Evolutionary conservation across 805 yeast genomes (phyloP), one percentile per base, ranked within the genome.

Genomic region (Candida palmyrensis): DNA sequence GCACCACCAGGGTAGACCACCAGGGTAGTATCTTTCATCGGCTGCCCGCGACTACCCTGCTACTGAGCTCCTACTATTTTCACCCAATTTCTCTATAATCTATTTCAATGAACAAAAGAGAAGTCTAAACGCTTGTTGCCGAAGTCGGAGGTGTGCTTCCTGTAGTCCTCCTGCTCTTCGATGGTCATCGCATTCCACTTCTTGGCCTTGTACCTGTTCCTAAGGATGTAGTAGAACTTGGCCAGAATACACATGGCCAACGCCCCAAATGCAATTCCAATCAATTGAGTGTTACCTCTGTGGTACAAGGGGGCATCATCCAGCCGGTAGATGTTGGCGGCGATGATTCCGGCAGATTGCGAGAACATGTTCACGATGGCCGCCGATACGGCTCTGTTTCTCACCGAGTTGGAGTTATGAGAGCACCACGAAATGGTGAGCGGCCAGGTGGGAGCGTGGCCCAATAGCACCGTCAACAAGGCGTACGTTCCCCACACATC

Each of bases 311-410:
- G 89, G 26, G 58, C 59, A 47, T 82, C 89, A 27, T 66, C 69
- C 1, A 51, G 49, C 30, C 79, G 53, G 52, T 81, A 82, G 5
- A 82, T 66, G 44, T 79, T 73, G 6, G 77, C 59, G 3, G 76
- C 58, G 7, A 72, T 57, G 30, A 82, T 75, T 13, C 62, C 53
- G 1, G 77, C 81, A 0, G 75, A 60, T 48, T 82, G 88, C 1
- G 74, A 75, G 49, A 67, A 71, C 66, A 79, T 77, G 45, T 80
- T 82, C 47, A 74, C 79, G 29, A 81, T 37, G 0, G 87, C 77
- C 0, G 85, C 75, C 10, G 81, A 68, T 4, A 81, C 77, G 0
- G 87, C 73, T 43, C 89, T 61, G 2, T 75, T 59, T n/a, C 79
- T 56, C 18, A 81, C 82, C 1, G 80, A 65, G 49, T 75, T 73